Conservation (phyloP, 768 basidiomycete genomes). For the Pleurotus tuoliensis region DNA sequence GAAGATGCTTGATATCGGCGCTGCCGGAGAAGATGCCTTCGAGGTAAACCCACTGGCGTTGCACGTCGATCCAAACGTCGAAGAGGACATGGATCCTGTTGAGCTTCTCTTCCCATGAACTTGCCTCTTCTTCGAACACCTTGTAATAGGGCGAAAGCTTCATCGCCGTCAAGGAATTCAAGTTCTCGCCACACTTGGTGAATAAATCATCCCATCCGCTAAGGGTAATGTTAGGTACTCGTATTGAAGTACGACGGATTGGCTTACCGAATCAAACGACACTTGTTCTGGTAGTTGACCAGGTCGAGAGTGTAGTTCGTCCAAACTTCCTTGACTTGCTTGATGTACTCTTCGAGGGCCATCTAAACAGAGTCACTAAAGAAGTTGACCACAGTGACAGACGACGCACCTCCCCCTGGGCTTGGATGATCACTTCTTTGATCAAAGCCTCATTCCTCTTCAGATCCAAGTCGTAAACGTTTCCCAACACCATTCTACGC, state of each 20-base stretch:
- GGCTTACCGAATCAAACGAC: conserved; percentile 81
- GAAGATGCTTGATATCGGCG: conserved; percentile 97
- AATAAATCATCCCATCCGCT: conserved; percentile 98
- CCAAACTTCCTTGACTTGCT: conserved; percentile 97
- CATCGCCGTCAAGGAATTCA: conserved; percentile 96
- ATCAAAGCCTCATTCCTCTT: conserved; percentile 89
- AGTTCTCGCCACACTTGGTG: conserved; percentile 94
- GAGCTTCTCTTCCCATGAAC: conserved; percentile 94
- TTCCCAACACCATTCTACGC: conserved; percentile 83
- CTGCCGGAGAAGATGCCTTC: conserved; percentile 99
- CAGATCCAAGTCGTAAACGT: conserved; percentile 95
- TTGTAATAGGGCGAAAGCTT: conserved; percentile 98
- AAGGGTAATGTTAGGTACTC: conserved; percentile 9
- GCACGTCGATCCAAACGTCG: conserved; percentile 99
- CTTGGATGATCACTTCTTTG: conserved; percentile 94
- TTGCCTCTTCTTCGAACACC: conserved; percentile 91
- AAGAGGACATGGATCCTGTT: conserved; percentile 96
- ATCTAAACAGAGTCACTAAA: conserved; percentile 51
- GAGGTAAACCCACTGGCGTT: conserved; percentile 99
- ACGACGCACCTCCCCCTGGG: conserved; percentile 83
- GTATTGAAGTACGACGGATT: background rate
- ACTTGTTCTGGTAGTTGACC: conserved; percentile 98
- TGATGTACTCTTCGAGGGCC: conserved; percentile 94
- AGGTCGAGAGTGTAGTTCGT: conserved; percentile 92
- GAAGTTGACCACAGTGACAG: background rate